Base-by-base conservation (phyloP, 2,329 filamentous ascomycete species). In the Huntiella decipiens region DNA sequence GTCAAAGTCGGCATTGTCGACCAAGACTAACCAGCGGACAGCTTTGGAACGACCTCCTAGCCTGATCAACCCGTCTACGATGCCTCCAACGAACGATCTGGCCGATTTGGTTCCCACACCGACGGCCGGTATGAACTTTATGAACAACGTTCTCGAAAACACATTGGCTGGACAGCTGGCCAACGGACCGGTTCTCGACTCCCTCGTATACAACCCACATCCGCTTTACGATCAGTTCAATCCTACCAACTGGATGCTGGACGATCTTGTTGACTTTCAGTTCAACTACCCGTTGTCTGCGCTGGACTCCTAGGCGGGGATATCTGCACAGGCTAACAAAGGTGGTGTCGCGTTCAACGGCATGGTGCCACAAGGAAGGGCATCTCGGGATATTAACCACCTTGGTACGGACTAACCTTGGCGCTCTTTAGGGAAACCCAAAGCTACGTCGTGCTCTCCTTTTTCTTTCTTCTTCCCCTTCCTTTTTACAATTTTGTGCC, bases 161-260 rank as follows among this genome's bases (percentile, higher is more conserved):
- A 63, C 62, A 10, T 65, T 66, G 38, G 55, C 73, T 19, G 64
- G 61, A 22, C 60, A 63, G 11, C 52, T 57, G 3, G 54, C 59
- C 4, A 62, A 60, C 19, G 59, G 66, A 15, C 66, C 63, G 52
- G 64, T 61, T 54, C 65, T 73, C 56, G 63, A 73, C 44, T 60
- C 61, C 19, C 63, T 64, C 28, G 60, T 74, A 51, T 68, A 28
- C 53, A 79, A 82, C 51, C 70, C 73, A 52, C 72, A 82, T 46
- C 73, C 74, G 7, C 80, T 77, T 54, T 86, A 86, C 59, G 83
- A 93, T 59, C 84, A 92, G 51, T 94, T 93, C 56, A 86, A 94
- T 61, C 84, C 87, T 1, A 70, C 94, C 55, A 84, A 88, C 59
- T 95, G 87, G 87, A 85, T 93, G 67, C 66, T 95, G 50, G 87